A percentile compares a stretch with the other conserved stretches of the same genome.
These are phyloP conservation scores for Aspergillus carbonarius DNA, from an alignment of 2,329 filamentous ascomycete species.

Conservation along the genomic window DNA sequence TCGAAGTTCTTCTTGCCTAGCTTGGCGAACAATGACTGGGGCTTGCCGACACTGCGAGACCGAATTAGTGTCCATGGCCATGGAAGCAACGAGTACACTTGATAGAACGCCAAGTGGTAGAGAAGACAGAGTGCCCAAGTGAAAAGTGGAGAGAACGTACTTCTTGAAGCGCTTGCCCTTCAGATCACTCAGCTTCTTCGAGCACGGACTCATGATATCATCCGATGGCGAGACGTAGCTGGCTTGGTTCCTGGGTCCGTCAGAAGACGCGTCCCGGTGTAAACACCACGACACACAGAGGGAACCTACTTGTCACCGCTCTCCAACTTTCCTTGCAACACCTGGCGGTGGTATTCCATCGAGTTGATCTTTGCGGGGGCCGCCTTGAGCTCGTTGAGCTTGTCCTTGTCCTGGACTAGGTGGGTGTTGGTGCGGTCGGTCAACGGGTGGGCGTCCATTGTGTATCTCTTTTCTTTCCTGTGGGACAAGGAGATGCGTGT, in stretches of 20 bases:
- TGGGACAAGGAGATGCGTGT: neutral
- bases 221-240: slow-evolving; percentile 51
- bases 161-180: slow-evolving; percentile 52
- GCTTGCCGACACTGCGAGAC: slow-evolving; percentile 37
- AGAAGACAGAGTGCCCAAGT: neutral
- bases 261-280: neutral
- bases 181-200: slow-evolving; percentile 50
- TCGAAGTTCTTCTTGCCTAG: slow-evolving; percentile 47
- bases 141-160: slow-evolving; percentile 28
- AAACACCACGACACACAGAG: neutral
- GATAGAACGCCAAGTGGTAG: too few relatives aligned
- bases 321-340: slow-evolving; percentile 43
- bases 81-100: too few relatives aligned
- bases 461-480: slow-evolving; percentile 4
- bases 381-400: slow-evolving; percentile 33
- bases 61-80: neutral
- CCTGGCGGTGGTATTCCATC: slow-evolving; percentile 46
- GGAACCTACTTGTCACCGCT: slow-evolving; percentile 39
- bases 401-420: slow-evolving; percentile 29
- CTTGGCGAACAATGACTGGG: slow-evolving; percentile 49
- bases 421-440: slow-evolving; percentile 45
- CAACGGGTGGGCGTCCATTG: slow-evolving; percentile 41
- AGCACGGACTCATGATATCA: slow-evolving; percentile 51
- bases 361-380: slow-evolving; percentile 32
- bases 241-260: slow-evolving; percentile 27